Percentiles rank a stretch among this genome's conserved stretches.
These are phyloP conservation scores for Periconia sp. DNA, from an alignment of 2,329 filamentous ascomycete species.

Conservation along the genomic window DNA sequence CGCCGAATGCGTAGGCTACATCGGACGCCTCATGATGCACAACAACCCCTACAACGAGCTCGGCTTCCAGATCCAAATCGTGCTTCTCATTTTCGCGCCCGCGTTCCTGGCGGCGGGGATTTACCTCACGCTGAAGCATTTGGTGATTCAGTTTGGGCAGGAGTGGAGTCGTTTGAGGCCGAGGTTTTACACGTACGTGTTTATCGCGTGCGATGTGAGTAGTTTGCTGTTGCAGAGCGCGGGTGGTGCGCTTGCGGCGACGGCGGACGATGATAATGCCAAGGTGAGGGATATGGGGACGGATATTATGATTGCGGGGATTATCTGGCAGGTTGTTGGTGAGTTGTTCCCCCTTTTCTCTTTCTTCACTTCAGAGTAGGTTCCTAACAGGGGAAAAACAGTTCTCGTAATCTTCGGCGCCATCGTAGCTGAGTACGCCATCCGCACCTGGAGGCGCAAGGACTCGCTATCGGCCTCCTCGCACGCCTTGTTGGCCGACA, in stretches of 20 bases:
- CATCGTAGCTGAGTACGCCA: constrained; percentile 39
- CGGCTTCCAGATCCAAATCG: constrained; percentile 55
- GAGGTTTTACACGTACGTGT: constrained; percentile 57
- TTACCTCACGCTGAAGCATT: constrained; percentile 58
- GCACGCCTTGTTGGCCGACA: constrained; percentile 12
- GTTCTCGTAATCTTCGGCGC: constrained; percentile 47
- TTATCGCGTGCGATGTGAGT: constrained; percentile 59
- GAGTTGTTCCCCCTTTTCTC: constrained; percentile 25
- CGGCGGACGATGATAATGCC: constrained; percentile 41
- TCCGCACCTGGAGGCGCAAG: constrained; percentile 22
- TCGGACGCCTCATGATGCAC: constrained; percentile 56
- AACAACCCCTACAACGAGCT: constrained; percentile 53
- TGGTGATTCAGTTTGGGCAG: constrained; percentile 55
- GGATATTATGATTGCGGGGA: constrained; percentile 59
- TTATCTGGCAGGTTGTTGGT: constrained; percentile 58
- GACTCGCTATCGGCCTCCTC: constrained; percentile 11
- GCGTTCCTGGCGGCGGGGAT: constrained; percentile 58
- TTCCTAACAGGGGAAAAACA: neutral
- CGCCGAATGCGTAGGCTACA: constrained; percentile 58
- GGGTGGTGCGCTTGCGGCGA: constrained; percentile 58
- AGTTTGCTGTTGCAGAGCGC: constrained; percentile 59
- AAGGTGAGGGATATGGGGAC: constrained; percentile 46
- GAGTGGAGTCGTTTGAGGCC: constrained; percentile 25
- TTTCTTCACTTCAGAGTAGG: neutral
- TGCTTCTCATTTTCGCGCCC: constrained; percentile 59